Percentiles rank a stretch among this genome's conserved stretches.
Conservation (phyloP, 169 alveolate species). For the Besnoitia besnoiti region DNA sequence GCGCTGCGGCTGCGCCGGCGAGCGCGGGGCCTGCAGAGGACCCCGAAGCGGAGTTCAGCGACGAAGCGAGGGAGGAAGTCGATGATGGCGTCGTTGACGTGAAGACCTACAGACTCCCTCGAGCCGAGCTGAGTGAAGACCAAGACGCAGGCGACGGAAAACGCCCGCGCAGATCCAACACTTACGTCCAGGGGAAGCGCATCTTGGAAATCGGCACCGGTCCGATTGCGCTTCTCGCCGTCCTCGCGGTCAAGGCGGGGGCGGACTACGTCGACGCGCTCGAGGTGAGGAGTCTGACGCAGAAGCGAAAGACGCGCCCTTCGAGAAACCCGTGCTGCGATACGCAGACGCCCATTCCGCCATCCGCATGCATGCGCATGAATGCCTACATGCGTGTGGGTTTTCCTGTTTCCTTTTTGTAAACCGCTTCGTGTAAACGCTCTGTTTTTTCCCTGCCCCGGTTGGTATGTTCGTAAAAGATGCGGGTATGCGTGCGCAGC, state of each 20-base stretch:
- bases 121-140: background rate
- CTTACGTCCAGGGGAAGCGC: conserved; percentile 70
- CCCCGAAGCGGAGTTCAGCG: too few relatives aligned
- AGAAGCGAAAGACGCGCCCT: background rate
- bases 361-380: too few relatives aligned
- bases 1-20: too few relatives aligned
- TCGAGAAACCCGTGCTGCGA: too few relatives aligned
- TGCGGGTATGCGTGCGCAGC: too few relatives aligned
- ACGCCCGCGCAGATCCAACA: background rate
- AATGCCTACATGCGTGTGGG: too few relatives aligned
- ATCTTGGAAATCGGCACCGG: conserved; percentile 87
- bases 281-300: conserved; percentile 79
- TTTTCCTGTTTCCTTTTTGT: too few relatives aligned
- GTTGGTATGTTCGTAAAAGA: too few relatives aligned
- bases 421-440: too few relatives aligned
- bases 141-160: background rate
- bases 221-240: conserved; percentile 83
- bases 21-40: too few relatives aligned
- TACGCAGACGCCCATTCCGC: too few relatives aligned
- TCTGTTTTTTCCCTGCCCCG: too few relatives aligned
- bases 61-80: background rate
- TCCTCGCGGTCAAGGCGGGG: conserved; percentile 85
- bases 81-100: background rate
- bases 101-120: background rate
- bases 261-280: conserved; percentile 86